A percentile compares a stretch with the other conserved stretches of the same genome.
Evolutionary conservation across 148 eudicot species (phyloP).

Genomic region (Vaccinium darrowii): DNA sequence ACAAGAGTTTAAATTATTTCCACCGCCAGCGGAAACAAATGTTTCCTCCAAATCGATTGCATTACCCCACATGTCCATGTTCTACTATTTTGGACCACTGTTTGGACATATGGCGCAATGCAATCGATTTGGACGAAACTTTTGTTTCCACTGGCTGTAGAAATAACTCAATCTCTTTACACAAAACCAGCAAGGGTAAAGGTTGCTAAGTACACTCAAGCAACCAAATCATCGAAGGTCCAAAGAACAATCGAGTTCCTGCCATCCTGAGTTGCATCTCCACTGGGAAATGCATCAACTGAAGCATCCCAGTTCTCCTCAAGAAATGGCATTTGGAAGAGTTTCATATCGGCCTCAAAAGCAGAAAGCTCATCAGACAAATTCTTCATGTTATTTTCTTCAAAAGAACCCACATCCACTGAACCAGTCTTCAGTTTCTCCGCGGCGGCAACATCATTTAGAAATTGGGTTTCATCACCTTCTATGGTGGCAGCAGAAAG

Average conservation of each 20-base stretch:
- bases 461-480: slow-evolving; percentile 35
- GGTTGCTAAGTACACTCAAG: slow-evolving; percentile 46
- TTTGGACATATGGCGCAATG: no score
- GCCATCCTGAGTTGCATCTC: slow-evolving; percentile 47
- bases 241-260: slow-evolving; percentile 54
- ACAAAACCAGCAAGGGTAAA: slow-evolving; percentile 23
- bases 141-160: no score
- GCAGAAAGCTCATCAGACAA: slow-evolving; percentile 44
- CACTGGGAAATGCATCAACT: slow-evolving; percentile 58
- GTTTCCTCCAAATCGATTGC: no score
- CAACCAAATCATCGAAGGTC: slow-evolving; percentile 62
- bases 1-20: no score
- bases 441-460: slow-evolving; percentile 42
- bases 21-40: no score
- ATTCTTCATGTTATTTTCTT: slow-evolving; percentile 29
- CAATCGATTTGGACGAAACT: no score
- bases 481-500: slow-evolving; percentile 48
- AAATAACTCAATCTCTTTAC: slow-evolving; percentile 15
- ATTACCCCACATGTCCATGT: no score
- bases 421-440: slow-evolving; percentile 54
- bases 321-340: slow-evolving; percentile 49
- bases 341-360: slow-evolving; percentile 69
- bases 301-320: slow-evolving; percentile 74
- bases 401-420: slow-evolving; percentile 29
- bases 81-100: no score